Percentiles rank a stretch among this genome's conserved stretches.
Evolutionary conservation across 75 land plant species (phyloP).

Genomic region (Pinus taeda): DNA sequence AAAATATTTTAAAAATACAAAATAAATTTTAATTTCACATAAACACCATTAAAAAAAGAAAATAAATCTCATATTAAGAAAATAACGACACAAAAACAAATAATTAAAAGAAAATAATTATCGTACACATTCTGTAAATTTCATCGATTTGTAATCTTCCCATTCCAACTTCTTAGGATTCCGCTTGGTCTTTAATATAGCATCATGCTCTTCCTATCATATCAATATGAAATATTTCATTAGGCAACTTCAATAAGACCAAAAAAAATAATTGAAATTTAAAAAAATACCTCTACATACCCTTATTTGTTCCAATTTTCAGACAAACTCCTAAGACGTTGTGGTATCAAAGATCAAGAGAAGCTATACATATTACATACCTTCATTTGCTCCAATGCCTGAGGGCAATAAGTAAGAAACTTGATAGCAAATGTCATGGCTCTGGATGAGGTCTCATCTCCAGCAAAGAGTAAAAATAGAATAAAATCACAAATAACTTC

Average conservation of each 20-base stretch:
- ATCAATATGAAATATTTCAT: not conserved
- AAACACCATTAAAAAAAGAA: not conserved
- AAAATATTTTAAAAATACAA: too few species aligned
- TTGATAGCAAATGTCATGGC: constrained; percentile 1
- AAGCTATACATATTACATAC: not conserved
- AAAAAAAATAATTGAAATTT: too few species aligned
- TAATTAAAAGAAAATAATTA: too few species aligned
- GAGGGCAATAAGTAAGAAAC: not conserved
- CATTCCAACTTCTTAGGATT: not conserved
- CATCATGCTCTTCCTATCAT: constrained; percentile 2
- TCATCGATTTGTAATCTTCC: constrained; percentile 2
- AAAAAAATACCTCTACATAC: not conserved
- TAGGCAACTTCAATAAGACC: not conserved
- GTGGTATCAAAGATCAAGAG: too few species aligned
- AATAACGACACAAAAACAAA: too few species aligned
- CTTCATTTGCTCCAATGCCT: not conserved
- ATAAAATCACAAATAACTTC: not conserved
- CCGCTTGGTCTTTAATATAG: not conserved
- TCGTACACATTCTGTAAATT: not conserved
- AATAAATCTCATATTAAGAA: too few species aligned
- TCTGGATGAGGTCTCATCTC: not conserved
- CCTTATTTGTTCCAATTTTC: too few species aligned
- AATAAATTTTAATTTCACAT: not conserved
- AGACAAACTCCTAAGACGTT: too few species aligned
- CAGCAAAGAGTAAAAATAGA: constrained; percentile 6